Percentiles rank a stretch among this genome's conserved stretches.
These are phyloP conservation scores for Fusarium beomiforme DNA, from an alignment of 2,329 filamentous ascomycete genomes.

Conservation along the genomic window DNA sequence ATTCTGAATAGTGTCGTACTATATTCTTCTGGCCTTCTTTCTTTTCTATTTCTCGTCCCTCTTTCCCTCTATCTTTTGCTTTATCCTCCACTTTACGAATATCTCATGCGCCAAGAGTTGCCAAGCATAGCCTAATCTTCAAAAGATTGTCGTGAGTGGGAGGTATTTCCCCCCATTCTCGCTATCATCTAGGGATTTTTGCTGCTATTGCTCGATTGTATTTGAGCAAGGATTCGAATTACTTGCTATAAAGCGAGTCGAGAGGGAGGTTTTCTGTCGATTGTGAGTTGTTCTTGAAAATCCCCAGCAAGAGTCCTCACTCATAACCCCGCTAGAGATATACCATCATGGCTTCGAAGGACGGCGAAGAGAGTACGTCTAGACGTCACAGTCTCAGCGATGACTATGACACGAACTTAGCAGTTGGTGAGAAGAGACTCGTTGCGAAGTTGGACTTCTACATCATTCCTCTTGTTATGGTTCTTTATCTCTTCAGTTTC, in stretches of 20 bases:
- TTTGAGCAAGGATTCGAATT: not conserved
- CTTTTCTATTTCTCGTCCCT: constrained; percentile 3
- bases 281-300: constrained; percentile 5
- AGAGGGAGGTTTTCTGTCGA: not conserved
- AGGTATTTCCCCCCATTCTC: constrained; percentile 11
- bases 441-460: constrained; percentile 72
- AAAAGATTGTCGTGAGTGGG: constrained; percentile 22
- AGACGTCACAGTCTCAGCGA: constrained; percentile 29
- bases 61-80: not conserved
- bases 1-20: not conserved
- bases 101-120: constrained; percentile 27
- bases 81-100: not conserved
- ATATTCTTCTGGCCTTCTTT: not conserved
- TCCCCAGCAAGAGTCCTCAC: not conserved
- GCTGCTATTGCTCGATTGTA: constrained; percentile 7
- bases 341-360: constrained; percentile 20
- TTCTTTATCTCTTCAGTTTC: constrained; percentile 79
- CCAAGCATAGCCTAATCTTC: constrained; percentile 32
- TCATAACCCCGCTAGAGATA: not conserved
- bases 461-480: constrained; percentile 74
- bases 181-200: not conserved
- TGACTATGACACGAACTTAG: constrained; percentile 26
- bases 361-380: constrained; percentile 19
- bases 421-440: constrained; percentile 61
- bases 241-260: not conserved